Base-by-base conservation (phyloP, 441 rosid species). In the Syzygium malaccense region DNA sequence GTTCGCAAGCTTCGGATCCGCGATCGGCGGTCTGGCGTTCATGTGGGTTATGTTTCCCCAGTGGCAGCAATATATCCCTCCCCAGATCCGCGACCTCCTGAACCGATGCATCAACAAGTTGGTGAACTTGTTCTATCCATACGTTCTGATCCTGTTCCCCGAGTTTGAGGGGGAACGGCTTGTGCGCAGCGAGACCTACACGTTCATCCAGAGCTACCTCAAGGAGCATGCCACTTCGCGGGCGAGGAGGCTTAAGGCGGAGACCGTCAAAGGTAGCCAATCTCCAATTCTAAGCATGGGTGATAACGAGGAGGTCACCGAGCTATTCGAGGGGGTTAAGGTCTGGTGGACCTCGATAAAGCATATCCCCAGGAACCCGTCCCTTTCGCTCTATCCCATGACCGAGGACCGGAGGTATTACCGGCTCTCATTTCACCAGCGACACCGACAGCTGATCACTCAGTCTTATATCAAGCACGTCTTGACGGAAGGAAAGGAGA, bases 191-290 rank as follows among this genome's bases (percentile, higher is more conserved):
- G 91, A 91, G 48, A 90, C 87, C 68, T 93, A 62, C 41, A 32
- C 66, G 3, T 84, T 88, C 26, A 91, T 93, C 30, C 90, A 90
- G 86, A 89, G 53, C 57, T 93, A 93, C 89, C 92, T 92, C 37
- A 87, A 89, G n/a, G 80, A 18, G 58, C 90, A 89, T 15, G 71
- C 94, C 49, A 26, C 92, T 28, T 68, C 53, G 8, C 49, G 17
- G 2, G 93, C 91, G 5, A 88, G 87, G 84, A 49, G 87, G 37
- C 91, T 93, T 1, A 92, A 91, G 71, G 94, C 94, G 17, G 90
- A 92, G 62, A 86, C 87, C 37, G 88, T 90, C 37, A 87, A 90
- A 79, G 91, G 56, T 12, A 87, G 88, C 88, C 80, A 88, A 85
- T 56, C 90, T 19, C 66, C 88, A 11, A 49, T 89, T 13, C 86